Base-by-base conservation (phyloP, 2,329 filamentous ascomycete species). In the Penicillium frequentans region DNA sequence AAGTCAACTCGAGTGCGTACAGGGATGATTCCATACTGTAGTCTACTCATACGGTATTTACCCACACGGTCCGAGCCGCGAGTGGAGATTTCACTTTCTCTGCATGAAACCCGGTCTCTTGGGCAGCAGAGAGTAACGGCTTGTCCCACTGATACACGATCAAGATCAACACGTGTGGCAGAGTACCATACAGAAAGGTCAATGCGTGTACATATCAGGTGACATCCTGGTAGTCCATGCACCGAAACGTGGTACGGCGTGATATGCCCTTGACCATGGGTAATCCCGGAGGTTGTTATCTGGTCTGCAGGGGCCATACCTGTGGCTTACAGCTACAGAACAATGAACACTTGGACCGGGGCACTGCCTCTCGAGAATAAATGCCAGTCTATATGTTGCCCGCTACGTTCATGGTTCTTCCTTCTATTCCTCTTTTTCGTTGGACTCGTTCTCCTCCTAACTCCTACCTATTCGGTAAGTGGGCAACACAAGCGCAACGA, bases 51-150 rank as follows among this genome's bases (percentile, higher is more conserved):
- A 33, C 31, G 6, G 27, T 31, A n/a, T 31, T 24, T 21, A 29
- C 37, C 37, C 27, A 47, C 16, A 54, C 52, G 52, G 45, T 54
- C 52, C 45, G 52, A 49, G 50, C 50, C 68, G 67, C 60, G 63
- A 68, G 59, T 61, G 57, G 64, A 62, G 52, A 31, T 35, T 14
- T 27, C 13, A 42, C 39, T 19, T 16, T 29, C 27, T 29, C 24
- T 8, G 16, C 24, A 21, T 52, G 39, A 19, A 37, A 39, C 64
- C 65, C 57, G 57, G 61, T 67, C 61, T 59, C 59, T 70, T 67
- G 64, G 70, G 69, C 69, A 70, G 66, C 31, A 68, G 59, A 70
- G 63, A 52, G 50, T 52, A 59, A 62, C 49, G 55, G 55, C 51
- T 49, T 53, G 63, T 64, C 61, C 63, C 53, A 59, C 56, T 43